Evolutionary conservation across 305 asterid genomes (phyloP), one percentile per base, ranked within the genome.

Genomic region (Fraxinus nigra): DNA sequence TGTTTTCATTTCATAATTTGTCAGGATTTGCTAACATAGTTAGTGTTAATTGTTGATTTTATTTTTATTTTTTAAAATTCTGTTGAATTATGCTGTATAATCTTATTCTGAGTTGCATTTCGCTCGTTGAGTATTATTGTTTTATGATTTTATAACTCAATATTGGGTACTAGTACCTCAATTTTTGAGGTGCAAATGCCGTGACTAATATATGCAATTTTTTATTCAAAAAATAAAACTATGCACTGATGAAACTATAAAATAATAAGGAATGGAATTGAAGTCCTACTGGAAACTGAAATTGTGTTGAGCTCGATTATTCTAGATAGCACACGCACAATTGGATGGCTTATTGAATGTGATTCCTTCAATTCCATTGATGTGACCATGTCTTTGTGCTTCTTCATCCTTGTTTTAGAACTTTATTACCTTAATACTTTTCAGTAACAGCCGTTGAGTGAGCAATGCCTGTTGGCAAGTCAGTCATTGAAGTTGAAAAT

Each of bases 141-240:
- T 35, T 16, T 33, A 16, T 3, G 54, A 11, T 7, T 32, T 73
- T 38, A 34, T n/a, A 73, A 72, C 11, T 37, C 37, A 34, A 72
- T 0, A 34, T 16, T 16, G 48, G 43, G 37, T 26, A 18, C 16
- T 40, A 40, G 13, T 40, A 40, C 51, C 51, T 40, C 51, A 33
- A 59, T 51, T 54, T 11, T 56, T 48, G 70, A 26, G 79, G 30
- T 75, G 78, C 24, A 34, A 28, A 26, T 18, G 48, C 22, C 13
- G 32, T 79, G 67, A 79, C 79, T 8, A 46, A 35, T 35, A 67
- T 35, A 67, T 76, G 78, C 80, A 16, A 30, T 81, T 2, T 73
- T 5, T 72, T 35, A 18, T 73, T 74, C 14, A 40, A 40, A 40
- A 38, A 40, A 9, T 8, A 40, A 40, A 40, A 9, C 14, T 18